Evolutionary conservation across 148 eudicot genomes (phyloP).

Genomic region (Chenopodium suecicum): DNA sequence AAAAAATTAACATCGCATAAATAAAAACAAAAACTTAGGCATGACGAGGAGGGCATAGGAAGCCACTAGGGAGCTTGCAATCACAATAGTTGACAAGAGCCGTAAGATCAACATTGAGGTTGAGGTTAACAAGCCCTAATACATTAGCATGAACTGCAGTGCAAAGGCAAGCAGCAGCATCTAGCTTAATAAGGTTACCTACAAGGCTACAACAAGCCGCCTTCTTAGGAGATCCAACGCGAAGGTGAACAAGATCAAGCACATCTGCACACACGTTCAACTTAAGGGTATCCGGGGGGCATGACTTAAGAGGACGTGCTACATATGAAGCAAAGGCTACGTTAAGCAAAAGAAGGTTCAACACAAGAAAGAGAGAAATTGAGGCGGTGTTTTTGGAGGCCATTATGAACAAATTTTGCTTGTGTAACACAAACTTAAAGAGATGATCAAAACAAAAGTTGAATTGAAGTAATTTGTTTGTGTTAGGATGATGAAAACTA

Average conservation of each 20-base stretch:
- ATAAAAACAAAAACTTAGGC: no score
- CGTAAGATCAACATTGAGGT: neutral
- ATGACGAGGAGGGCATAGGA: neutral
- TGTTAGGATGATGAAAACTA: neutral
- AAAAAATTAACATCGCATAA: no score
- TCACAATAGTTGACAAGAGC: constrained; percentile 8
- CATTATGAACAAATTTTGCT: neutral
- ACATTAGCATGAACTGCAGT: neutral
- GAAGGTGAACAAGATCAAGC: neutral
- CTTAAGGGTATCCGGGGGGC: constrained; percentile 5
- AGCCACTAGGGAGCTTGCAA: constrained; percentile 1
- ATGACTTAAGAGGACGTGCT: neutral
- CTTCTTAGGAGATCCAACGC: neutral
- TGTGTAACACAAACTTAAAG: no score
- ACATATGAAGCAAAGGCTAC: neutral
- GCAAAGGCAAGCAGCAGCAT: constrained; percentile 5
- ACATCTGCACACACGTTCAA: constrained; percentile 5
- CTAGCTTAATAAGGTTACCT: constrained; percentile 4
- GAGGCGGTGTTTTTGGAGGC: neutral
- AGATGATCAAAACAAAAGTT: neutral
- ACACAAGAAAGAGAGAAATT: neutral
- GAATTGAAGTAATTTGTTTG: neutral
- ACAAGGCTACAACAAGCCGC: neutral
- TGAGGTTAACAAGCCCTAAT: neutral
- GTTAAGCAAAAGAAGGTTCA: neutral